Evolutionary conservation across 1,284 basidiomycete species (phyloP).

Genomic region (Puccinia hordei): DNA sequence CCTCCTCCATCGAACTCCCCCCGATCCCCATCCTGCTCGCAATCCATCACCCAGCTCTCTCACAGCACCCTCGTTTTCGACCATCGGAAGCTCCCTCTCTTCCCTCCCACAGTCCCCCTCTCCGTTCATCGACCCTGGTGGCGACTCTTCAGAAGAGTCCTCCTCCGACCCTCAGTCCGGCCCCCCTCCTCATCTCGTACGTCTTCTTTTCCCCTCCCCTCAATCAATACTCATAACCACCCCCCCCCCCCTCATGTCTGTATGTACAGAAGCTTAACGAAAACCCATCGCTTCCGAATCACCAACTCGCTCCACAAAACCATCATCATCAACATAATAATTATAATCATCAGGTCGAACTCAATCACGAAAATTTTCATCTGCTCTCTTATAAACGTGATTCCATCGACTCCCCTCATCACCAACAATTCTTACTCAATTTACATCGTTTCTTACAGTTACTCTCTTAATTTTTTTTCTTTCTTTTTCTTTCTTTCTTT

Average conservation of each 20-base stretch:
- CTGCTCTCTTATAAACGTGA: neutral
- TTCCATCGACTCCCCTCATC: neutral
- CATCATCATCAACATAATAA: no score
- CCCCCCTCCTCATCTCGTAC: neutral
- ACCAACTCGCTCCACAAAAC: neutral
- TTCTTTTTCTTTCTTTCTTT: no score
- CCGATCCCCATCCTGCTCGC: neutral
- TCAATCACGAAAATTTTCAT: neutral
- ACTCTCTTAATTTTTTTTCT: neutral
- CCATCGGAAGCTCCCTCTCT: conserved; percentile 16
- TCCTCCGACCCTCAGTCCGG: neutral
- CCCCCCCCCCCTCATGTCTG: no score
- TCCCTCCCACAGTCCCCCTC: neutral
- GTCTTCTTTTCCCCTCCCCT: neutral
- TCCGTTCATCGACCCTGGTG: neutral
- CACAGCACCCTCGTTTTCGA: neutral
- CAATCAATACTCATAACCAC: no score
- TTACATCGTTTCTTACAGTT: neutral
- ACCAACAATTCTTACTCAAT: neutral
- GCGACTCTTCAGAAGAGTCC: neutral
- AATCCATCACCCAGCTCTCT: no score
- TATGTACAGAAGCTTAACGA: neutral
- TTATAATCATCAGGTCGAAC: neutral
- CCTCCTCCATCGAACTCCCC: neutral
- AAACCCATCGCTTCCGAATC: neutral